Evolutionary conservation across 805 yeast genomes (phyloP).

Genomic region (Henningerozyma blattae): DNA sequence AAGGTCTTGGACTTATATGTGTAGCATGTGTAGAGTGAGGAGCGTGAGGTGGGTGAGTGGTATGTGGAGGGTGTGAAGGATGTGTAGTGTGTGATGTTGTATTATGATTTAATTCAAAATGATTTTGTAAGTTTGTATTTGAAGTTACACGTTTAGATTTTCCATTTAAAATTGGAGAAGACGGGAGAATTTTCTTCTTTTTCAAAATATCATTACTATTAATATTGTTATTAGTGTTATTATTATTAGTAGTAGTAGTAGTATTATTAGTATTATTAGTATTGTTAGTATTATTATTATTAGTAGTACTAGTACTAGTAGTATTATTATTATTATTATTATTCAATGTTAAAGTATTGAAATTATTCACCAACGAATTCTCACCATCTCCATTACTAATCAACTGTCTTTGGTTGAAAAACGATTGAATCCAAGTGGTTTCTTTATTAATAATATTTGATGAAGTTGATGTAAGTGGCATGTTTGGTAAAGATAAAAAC

Average conservation of each 20-base stretch:
- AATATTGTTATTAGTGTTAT: no score
- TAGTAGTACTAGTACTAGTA: background rate
- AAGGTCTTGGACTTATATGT: background rate
- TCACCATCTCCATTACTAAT: no score
- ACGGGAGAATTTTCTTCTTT: no score
- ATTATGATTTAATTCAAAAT: background rate
- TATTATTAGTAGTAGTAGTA: no score
- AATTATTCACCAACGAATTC: no score
- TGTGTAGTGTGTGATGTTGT: background rate
- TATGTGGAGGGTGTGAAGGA: no score
- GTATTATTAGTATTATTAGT: no score
- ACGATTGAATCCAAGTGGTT: slow-evolving; percentile 59
- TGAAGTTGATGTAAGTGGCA: slow-evolving; percentile 4
- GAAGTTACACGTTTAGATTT: background rate
- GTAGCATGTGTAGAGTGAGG: background rate
- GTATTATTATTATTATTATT: no score
- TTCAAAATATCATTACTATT: no score
- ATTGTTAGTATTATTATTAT: no score
- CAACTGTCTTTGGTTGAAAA: slow-evolving; percentile 52
- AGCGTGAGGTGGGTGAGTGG: slow-evolving; percentile 1
- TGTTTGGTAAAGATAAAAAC: slow-evolving; percentile 40
- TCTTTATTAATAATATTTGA: slow-evolving; percentile 34
- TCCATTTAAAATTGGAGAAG: background rate
- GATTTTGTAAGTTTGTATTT: background rate
- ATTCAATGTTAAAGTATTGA: background rate